Evolutionary conservation across 2,329 filamentous ascomycete species (phyloP).

Genomic region (Mycosphaerella sp.): DNA sequence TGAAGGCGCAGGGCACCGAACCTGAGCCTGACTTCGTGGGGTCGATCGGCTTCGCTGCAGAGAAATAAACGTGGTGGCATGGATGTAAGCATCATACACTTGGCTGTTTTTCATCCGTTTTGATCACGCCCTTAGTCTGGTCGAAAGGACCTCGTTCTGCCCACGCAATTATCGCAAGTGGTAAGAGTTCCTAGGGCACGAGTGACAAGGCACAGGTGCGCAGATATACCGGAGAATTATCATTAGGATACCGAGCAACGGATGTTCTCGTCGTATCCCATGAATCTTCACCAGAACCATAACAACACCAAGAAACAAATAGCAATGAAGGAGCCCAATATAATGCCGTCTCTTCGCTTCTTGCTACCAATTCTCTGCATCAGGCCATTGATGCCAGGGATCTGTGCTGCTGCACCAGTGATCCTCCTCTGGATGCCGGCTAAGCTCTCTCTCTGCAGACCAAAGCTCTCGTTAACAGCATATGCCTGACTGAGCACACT

Average conservation of each 20-base stretch:
- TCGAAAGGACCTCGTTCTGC: too few relatives aligned
- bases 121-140: too few relatives aligned
- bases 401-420: constrained; percentile 78
- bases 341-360: constrained; percentile 90
- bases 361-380: constrained; percentile 91
- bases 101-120: too few relatives aligned
- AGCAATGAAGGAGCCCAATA: constrained; percentile 84
- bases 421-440: constrained; percentile 86
- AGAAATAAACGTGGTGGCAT: too few relatives aligned
- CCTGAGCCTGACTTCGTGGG: too few relatives aligned
- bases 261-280: background rate
- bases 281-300: constrained; percentile 56
- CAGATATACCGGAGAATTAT: too few relatives aligned
- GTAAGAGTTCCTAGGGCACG: too few relatives aligned
- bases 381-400: constrained; percentile 86
- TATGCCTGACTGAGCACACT: constrained; percentile 91
- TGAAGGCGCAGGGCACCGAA: too few relatives aligned
- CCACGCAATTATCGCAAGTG: too few relatives aligned
- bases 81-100: too few relatives aligned
- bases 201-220: too few relatives aligned
- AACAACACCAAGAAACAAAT: constrained; percentile 84
- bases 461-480: constrained; percentile 89
- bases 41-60: too few relatives aligned
- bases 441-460: constrained; percentile 78
- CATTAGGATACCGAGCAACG: background rate